These are phyloP conservation scores for Astrothelium macrocarpum DNA, from an alignment of 495 filamentous ascomycete genomes.

Conservation along the genomic window DNA sequence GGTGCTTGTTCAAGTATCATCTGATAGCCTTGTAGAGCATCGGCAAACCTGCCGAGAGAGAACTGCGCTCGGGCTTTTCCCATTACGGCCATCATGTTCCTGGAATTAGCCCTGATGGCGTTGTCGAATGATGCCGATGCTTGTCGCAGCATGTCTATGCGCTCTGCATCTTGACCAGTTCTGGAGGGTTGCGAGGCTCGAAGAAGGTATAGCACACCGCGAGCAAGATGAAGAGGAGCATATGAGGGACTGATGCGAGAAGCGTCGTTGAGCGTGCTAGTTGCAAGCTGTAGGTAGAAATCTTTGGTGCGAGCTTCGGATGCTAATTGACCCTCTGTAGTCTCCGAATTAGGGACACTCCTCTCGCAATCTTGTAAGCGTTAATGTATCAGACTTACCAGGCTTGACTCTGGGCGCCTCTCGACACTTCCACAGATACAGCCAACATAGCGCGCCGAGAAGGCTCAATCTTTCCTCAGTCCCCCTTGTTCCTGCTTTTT, in stretches of 20 bases:
- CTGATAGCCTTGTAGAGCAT: slow-evolving; percentile 78
- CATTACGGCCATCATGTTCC: slow-evolving; percentile 82
- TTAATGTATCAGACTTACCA: slow-evolving; percentile 30
- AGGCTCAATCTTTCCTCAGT: slow-evolving; percentile 79
- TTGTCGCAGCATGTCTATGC: slow-evolving; percentile 66
- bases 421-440: slow-evolving; percentile 84
- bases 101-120: slow-evolving; percentile 70
- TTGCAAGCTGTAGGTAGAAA: slow-evolving; percentile 81
- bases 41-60: slow-evolving; percentile 69
- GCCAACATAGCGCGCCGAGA: slow-evolving; percentile 77
- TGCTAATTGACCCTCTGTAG: slow-evolving; percentile 33
- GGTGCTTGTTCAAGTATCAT: slow-evolving; percentile 75
- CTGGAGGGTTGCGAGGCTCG: slow-evolving; percentile 75
- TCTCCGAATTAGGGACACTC: neutral
- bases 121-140: slow-evolving; percentile 90
- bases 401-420: slow-evolving; percentile 60
- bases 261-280: slow-evolving; percentile 82
- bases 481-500: slow-evolving; percentile 36
- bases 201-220: slow-evolving; percentile 79
- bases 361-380: neutral
- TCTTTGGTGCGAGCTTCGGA: slow-evolving; percentile 84
- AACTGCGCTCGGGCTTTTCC: slow-evolving; percentile 79
- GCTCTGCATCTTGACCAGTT: slow-evolving; percentile 52
- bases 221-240: slow-evolving; percentile 79
- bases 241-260: slow-evolving; percentile 88